These are phyloP conservation scores for Pholiota adiposa DNA, from an alignment of 1,284 basidiomycete genomes.

Conservation along the genomic window DNA sequence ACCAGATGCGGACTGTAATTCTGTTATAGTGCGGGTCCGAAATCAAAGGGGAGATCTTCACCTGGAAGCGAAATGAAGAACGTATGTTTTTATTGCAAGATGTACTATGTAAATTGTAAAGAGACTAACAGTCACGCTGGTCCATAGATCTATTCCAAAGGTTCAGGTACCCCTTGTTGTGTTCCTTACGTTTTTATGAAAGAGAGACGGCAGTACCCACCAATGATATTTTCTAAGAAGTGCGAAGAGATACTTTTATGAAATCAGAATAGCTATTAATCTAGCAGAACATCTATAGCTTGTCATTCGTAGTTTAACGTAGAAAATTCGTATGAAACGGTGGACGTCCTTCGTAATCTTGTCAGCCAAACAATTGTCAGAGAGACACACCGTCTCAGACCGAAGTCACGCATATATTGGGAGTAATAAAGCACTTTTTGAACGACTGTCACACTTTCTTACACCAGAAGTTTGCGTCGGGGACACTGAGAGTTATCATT, in stretches of 20 bases:
- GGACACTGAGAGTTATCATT: background rate
- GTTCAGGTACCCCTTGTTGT: background rate
- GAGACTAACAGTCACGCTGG: background rate
- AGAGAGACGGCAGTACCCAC: background rate
- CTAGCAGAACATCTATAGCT: background rate
- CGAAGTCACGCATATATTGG: too few relatives aligned
- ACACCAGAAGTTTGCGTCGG: background rate
- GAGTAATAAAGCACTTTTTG: too few relatives aligned
- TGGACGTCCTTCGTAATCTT: background rate
- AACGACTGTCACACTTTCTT: too few relatives aligned
- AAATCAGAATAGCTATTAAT: background rate
- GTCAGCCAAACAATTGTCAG: background rate
- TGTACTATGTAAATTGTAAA: background rate
- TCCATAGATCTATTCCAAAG: background rate
- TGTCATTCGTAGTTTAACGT: background rate
- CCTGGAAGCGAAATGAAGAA: background rate
- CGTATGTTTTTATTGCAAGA: too few relatives aligned
- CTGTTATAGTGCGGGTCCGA: background rate
- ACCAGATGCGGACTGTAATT: background rate
- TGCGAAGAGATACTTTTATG: background rate
- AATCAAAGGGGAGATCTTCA: background rate
- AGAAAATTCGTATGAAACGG: background rate
- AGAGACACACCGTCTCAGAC: background rate
- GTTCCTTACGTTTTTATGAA: background rate
- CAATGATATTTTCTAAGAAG: background rate